Evolutionary conservation across 1,139 yeast species (phyloP).

Genomic region (Spencermartinsiella ligniputridi): DNA sequence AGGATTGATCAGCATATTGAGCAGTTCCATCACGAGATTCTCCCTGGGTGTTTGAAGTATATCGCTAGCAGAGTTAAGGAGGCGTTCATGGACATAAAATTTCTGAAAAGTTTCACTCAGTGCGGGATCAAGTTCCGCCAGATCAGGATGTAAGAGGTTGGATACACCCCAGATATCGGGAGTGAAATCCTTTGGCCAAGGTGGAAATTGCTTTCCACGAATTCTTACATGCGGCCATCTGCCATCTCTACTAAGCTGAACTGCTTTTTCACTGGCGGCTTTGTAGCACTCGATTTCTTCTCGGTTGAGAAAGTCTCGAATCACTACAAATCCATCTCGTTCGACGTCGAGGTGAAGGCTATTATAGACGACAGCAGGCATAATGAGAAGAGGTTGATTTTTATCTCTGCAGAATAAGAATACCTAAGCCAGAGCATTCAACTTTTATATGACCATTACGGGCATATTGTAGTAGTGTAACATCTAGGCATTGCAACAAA

Average conservation of each 20-base stretch:
- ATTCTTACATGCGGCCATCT: slow-evolving; percentile 52
- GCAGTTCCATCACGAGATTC: slow-evolving; percentile 47
- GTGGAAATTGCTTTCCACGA: slow-evolving; percentile 55
- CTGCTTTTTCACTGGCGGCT: slow-evolving; percentile 41
- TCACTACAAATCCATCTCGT: slow-evolving; percentile 44
- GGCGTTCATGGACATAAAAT: slow-evolving; percentile 42
- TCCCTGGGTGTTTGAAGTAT: slow-evolving; percentile 42
- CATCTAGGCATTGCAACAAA: too few relatives aligned
- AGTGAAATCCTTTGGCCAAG: slow-evolving; percentile 52
- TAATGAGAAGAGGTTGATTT: too few relatives aligned
- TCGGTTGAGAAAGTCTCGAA: slow-evolving; percentile 41
- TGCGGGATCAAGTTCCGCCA: slow-evolving; percentile 32
- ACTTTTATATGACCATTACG: too few relatives aligned
- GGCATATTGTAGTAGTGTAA: too few relatives aligned
- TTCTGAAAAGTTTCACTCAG: slow-evolving; percentile 40
- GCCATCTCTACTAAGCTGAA: slow-evolving; percentile 46
- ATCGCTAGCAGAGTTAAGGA: slow-evolving; percentile 43
- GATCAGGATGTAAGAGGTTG: slow-evolving; percentile 49
- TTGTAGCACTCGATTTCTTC: slow-evolving; percentile 41
- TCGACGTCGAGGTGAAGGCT: slow-evolving; percentile 39
- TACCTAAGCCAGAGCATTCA: too few relatives aligned
- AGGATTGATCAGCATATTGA: slow-evolving; percentile 56
- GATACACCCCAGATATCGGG: slow-evolving; percentile 58
- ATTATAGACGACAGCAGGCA: slow-evolving; percentile 13
- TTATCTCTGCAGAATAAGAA: too few relatives aligned